These are phyloP conservation scores for Myriosclerotinia curreyana DNA, from an alignment of 2,329 filamentous ascomycete genomes.

Conservation along the genomic window DNA sequence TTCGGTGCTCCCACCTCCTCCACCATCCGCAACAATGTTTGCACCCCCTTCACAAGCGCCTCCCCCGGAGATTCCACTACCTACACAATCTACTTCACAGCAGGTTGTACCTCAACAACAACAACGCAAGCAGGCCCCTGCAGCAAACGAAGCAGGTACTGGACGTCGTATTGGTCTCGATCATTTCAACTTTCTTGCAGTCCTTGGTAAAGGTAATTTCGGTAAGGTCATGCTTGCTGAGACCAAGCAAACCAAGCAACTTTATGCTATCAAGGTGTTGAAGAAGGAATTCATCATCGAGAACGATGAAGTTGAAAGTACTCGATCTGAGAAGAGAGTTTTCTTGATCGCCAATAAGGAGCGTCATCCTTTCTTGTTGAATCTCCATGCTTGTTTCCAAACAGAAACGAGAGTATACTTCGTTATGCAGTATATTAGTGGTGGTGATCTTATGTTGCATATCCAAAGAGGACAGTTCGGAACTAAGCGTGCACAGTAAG, in stretches of 20 bases:
- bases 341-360: conserved; percentile 97
- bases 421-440: conserved; percentile 99
- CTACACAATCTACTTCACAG: conserved; percentile 28
- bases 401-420: conserved; percentile 98
- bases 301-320: conserved; percentile 98
- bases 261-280: conserved; percentile 97
- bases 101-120: conserved; percentile 37
- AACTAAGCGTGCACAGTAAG: conserved; percentile 90
- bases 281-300: conserved; percentile 99
- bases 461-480: conserved; percentile 97
- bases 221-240: conserved; percentile 99
- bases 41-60: conserved; percentile 34
- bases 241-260: conserved; percentile 84
- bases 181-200: conserved; percentile 98
- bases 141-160: conserved; percentile 68
- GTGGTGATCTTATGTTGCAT: conserved; percentile 98
- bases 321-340: conserved; percentile 93
- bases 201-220: conserved; percentile 98
- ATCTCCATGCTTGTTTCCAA: conserved; percentile 96
- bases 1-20: conserved; percentile 25
- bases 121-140: conserved; percentile 60
- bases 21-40: conserved; percentile 40
- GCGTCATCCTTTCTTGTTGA: conserved; percentile 91
- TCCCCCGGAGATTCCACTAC: conserved; percentile 28
- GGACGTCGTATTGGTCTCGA: conserved; percentile 88